Base-by-base conservation (phyloP, 2,329 filamentous ascomycete genomes). In the Pezicula rhizophila region DNA sequence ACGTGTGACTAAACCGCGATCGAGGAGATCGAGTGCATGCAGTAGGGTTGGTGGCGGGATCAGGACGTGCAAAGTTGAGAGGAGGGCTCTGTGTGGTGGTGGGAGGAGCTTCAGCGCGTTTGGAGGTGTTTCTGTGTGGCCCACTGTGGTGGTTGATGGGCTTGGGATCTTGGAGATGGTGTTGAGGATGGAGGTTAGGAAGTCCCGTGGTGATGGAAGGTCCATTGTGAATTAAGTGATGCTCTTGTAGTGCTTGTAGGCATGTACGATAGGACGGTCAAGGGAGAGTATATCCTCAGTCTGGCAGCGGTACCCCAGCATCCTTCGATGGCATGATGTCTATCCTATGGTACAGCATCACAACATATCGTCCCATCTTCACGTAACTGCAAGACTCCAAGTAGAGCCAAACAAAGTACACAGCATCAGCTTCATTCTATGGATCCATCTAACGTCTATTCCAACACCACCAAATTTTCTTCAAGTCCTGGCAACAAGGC, bases 21-120 rank as follows among this genome's bases (percentile, higher is more conserved):
- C 93, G 1, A 99, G 75, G 0, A 97, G 75, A 66, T 97, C 91
- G 2, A 99, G 75, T 0, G 92, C 89, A 2, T 89, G 87, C 1
- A 96, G 81, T 2, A 96, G 70, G 47, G 89, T 78, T 2, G 60
- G 54, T 2, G 81, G 80, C 0, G 90, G 90, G 61, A 95, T 95
- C 12, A 96, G 71, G 31, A 89, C 86, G 68, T 96, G 91, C 0
- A 83, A 70, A 5, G 71, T 68, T 6, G 73, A 75, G 14, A 82
- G 65, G 3, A 82, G 57, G 8, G 71, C 64, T 34, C 70, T 66
- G 5, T 73, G 56, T 7, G 54, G 48, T 2, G 50, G 39, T 2
- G 53, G 45, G 8, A 64, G 47, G 8, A 28, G 41, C 17, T 52
- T 57, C 5, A 61, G 55, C 20, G 59, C 50, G 37, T 57, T 63